Percentiles rank a stretch among this genome's conserved stretches.
These are phyloP conservation scores for Backusella tuberculispora DNA, from an alignment of 192 early-diverging fungal genomes.

Conservation along the genomic window DNA sequence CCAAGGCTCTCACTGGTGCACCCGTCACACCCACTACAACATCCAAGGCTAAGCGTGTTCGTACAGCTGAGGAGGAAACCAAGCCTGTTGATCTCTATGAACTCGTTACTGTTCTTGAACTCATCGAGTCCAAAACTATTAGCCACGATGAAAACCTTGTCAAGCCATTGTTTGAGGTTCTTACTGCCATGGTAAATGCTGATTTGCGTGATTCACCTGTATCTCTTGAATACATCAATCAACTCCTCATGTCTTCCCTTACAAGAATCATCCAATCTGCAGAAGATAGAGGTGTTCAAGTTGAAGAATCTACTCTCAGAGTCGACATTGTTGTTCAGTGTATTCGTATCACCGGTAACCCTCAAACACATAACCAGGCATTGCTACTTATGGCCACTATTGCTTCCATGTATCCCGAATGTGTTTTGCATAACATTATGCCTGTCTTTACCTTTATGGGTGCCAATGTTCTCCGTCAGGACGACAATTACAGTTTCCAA, in stretches of 20 bases:
- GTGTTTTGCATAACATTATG: slow-evolving; percentile 92
- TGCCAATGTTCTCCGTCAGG: slow-evolving; percentile 90
- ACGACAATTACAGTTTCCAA: slow-evolving; percentile 95
- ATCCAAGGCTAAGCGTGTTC: slow-evolving; percentile 20
- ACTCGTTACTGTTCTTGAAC: slow-evolving; percentile 73
- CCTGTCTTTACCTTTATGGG: slow-evolving; percentile 99
- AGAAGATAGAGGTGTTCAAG: slow-evolving; percentile 34
- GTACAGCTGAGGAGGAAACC: background rate
- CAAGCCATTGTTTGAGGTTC: slow-evolving; percentile 70
- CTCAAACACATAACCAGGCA: slow-evolving; percentile 92
- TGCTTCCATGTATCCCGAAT: slow-evolving; percentile 78
- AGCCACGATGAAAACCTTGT: slow-evolving; percentile 55
- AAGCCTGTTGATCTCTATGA: slow-evolving; percentile 50
- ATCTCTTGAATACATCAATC: slow-evolving; percentile 85
- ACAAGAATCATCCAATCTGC: slow-evolving; percentile 56
- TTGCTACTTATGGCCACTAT: slow-evolving; percentile 88
- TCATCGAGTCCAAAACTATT: slow-evolving; percentile 69
- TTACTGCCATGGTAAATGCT: slow-evolving; percentile 66
- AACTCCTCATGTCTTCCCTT: slow-evolving; percentile 77
- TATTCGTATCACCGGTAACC: slow-evolving; percentile 87
- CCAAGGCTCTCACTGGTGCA: slow-evolving; percentile 13
- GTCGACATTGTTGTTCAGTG: slow-evolving; percentile 88
- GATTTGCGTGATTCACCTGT: slow-evolving; percentile 51
- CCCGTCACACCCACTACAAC: background rate
- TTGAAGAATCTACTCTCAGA: slow-evolving; percentile 73